Evolutionary conservation across 768 basidiomycete species (phyloP).

Genomic region (Rhodotorula paludigena): DNA sequence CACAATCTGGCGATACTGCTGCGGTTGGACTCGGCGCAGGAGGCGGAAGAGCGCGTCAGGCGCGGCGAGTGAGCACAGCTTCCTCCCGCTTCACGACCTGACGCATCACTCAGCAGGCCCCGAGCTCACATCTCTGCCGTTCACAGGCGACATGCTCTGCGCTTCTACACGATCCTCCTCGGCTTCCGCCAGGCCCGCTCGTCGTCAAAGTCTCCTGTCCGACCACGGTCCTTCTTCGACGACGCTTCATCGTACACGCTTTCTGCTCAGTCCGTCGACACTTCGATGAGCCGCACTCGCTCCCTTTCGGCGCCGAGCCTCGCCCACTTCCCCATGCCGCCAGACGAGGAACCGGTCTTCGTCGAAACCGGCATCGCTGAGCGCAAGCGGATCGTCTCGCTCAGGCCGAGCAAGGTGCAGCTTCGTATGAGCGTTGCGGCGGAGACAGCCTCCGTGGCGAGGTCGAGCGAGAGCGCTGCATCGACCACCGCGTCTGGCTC

Average conservation of each 20-base stretch:
- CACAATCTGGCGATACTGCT: conserved; percentile 5
- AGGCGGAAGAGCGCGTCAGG: background rate
- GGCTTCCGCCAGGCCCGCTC: conserved; percentile 6
- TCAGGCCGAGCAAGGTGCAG: background rate
- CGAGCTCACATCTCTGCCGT: too few relatives aligned
- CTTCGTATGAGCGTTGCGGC: too few relatives aligned
- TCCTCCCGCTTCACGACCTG: background rate
- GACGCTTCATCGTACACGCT: background rate
- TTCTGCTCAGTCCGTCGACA: background rate
- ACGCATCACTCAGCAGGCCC: too few relatives aligned
- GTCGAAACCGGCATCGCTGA: background rate
- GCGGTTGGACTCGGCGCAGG: background rate
- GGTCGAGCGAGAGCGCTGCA: too few relatives aligned
- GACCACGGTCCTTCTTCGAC: background rate
- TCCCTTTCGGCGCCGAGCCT: background rate
- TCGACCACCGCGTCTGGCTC: too few relatives aligned
- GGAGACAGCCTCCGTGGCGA: too few relatives aligned
- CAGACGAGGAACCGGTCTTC: background rate
- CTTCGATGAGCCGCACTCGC: background rate
- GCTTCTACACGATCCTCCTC: conserved; percentile 19
- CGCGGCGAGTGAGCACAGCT: background rate
- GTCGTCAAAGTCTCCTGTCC: background rate
- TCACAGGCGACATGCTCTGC: background rate
- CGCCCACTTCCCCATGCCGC: background rate
- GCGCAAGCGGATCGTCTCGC: background rate